Evolutionary conservation across 257 asterid species (phyloP), one percentile per base, ranked within the genome.

Genomic region (Jacaranda mimosifolia): DNA sequence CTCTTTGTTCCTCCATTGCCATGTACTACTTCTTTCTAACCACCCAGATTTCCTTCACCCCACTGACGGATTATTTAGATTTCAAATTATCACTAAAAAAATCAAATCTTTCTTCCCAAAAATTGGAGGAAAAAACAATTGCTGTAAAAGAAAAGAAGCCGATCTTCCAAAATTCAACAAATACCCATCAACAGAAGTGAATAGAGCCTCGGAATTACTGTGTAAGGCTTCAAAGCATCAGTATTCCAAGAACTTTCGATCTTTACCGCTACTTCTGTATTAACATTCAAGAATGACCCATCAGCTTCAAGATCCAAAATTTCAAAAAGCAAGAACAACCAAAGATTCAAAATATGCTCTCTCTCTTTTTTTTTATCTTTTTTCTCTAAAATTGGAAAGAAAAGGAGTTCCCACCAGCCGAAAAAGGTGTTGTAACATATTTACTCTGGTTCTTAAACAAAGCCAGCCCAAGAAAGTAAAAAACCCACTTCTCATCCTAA

Each of bases 231-330:
- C 45, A 56, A 40, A 59, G 18, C 19, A 79, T 42, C 72, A 74
- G 68, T 77, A 45, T 43, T 65, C 73, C 43, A 43, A 63, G 76
- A 55, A 42, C 55, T 56, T 19, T 58, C 32, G 40, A 78, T 75
- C 76, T 68, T 73, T 79, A 58, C 21, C 82, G 64, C 63, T 51
- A 67, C 64, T 39, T 77, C 92, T 85, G 89, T 66, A 84, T 39
- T 75, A 79, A 84, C 79, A 86, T 72, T 58, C 76, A 81, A 60
- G 43, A 83, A 85, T 43, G 26, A 55, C 74, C 48, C 84, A 87
- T 77, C 83, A 79, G 74, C 75, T 68, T 15, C 83, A 75, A 85
- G 91, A 91, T 87, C 88, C 91, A 77, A 79, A 59, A 59, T 73
- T 85, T 69, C 81, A 32, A 85, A 72, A 69, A 76, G 46, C 35